A percentile compares a stretch with the other conserved stretches of the same genome.
phyloP scores from a whole-genome alignment of 2,329 filamentous ascomycete species.

The Cladophialophora chaetospira region DNA sequence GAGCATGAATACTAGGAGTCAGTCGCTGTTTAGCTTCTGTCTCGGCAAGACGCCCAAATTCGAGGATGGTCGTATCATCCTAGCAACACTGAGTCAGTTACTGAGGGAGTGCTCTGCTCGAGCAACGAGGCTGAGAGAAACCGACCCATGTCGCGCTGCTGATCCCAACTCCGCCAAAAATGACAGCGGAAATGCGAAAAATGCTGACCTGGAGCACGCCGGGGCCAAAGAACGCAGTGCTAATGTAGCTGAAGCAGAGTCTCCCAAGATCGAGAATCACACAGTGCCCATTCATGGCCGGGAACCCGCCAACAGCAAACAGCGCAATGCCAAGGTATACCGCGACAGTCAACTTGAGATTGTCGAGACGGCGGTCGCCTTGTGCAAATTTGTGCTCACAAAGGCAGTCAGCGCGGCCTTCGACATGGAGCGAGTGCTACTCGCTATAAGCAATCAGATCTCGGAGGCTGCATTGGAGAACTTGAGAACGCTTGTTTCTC shows the following conservation, averaged over 20 bases:
- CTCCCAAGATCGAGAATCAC: too few relatives aligned
- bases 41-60: constrained; percentile 22
- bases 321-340: constrained; percentile 45
- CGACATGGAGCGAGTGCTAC: constrained; percentile 10
- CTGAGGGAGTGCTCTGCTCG: constrained; percentile 45
- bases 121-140: constrained; percentile 40
- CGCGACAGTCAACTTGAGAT: constrained; percentile 45
- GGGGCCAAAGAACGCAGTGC: too few relatives aligned
- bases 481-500: constrained; percentile 15
- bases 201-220: too few relatives aligned
- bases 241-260: too few relatives aligned
- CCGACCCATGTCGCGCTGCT: constrained; percentile 27
- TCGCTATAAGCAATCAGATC: constrained; percentile 15
- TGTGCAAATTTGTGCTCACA: constrained; percentile 44
- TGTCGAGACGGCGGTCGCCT: constrained; percentile 42
- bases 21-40: constrained; percentile 31
- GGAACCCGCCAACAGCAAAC: constrained; percentile 43
- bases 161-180: too few relatives aligned
- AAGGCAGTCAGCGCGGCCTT: constrained; percentile 36
- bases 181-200: too few relatives aligned
- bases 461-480: constrained; percentile 10
- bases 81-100: constrained; percentile 47
- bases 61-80: constrained; percentile 39
- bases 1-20: constrained; percentile 26
- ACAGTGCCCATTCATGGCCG: constrained; percentile 1